Conservation (phyloP, 352 stramenopile genomes). For the Globisporangium alternatum region DNA sequence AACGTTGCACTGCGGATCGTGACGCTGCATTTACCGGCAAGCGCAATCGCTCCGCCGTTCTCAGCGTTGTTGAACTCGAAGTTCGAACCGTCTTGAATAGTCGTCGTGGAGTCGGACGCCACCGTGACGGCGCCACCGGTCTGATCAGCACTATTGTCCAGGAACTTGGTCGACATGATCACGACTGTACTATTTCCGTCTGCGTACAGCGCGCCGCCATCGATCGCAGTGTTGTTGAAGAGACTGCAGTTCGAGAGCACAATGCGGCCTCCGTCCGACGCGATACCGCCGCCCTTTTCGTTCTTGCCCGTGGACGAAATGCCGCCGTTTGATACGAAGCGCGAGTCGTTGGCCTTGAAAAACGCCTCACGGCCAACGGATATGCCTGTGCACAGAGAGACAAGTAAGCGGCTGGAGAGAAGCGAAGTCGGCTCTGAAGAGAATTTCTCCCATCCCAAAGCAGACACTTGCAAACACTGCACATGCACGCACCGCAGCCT, state of each 20-base stretch:
- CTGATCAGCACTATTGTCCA: constrained; percentile 43
- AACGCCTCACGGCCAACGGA: constrained; percentile 48
- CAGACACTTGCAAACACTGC: too few species aligned
- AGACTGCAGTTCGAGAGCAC: constrained; percentile 31
- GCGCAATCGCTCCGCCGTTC: constrained; percentile 28
- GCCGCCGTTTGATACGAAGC: constrained; percentile 40
- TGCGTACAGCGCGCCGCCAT: constrained; percentile 39
- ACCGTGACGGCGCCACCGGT: constrained; percentile 38
- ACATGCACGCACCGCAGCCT: constrained; percentile 35
- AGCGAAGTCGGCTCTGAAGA: too few species aligned
- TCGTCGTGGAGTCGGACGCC: constrained; percentile 19
- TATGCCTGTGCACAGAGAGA: constrained; percentile 23
- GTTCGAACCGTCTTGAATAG: constrained; percentile 13
- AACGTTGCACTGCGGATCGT: constrained; percentile 20
- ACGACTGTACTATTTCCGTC: constrained; percentile 29
- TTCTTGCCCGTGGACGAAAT: constrained; percentile 50
- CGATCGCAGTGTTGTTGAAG: constrained; percentile 45
- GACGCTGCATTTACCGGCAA: constrained; percentile 13
- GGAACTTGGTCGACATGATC: constrained; percentile 29
- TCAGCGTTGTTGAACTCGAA: constrained; percentile 43
- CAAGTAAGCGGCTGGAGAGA: too few species aligned
- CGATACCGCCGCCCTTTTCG: constrained; percentile 51
- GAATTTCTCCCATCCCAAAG: too few species aligned
- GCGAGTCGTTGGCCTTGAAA: constrained; percentile 19
- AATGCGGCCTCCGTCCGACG: constrained; percentile 34